These are phyloP conservation scores for Ceratocystis colombiana DNA, from an alignment of 2,329 filamentous ascomycete genomes.

Conservation along the genomic window DNA sequence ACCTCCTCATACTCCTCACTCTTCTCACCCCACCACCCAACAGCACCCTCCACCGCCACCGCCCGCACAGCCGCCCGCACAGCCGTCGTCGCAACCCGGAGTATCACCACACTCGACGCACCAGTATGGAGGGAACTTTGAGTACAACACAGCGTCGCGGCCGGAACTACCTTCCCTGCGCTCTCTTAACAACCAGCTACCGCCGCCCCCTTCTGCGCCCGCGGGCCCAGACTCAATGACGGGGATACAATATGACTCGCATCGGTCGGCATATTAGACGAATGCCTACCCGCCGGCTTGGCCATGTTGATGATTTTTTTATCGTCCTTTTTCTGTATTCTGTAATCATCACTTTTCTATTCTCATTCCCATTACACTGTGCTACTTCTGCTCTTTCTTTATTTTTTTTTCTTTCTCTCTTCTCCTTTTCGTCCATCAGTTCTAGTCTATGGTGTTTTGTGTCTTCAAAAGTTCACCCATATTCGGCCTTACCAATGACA, in stretches of 20 bases:
- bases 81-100: slow-evolving; percentile 22
- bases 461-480: slow-evolving; percentile 13
- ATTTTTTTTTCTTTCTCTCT: slow-evolving; percentile 2
- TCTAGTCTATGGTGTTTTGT: slow-evolving; percentile 15
- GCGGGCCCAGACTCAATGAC: slow-evolving; percentile 52
- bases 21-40: slow-evolving; percentile 17
- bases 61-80: no score
- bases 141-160: slow-evolving; percentile 32
- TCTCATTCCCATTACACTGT: slow-evolving; percentile 16
- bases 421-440: slow-evolving; percentile 16
- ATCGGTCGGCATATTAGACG: slow-evolving; percentile 19
- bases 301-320: not conserved
- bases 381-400: slow-evolving; percentile 7
- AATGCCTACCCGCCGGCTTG: not conserved
- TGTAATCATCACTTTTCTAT: slow-evolving; percentile 1
- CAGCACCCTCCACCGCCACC: slow-evolving; percentile 18
- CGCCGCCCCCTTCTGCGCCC: slow-evolving; percentile 34
- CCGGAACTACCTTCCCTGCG: slow-evolving; percentile 37
- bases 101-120: slow-evolving; percentile 30
- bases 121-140: slow-evolving; percentile 27
- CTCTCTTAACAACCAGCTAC: slow-evolving; percentile 39
- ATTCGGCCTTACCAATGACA: slow-evolving; percentile 13
- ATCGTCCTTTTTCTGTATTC: not conserved
- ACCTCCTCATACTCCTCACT: slow-evolving; percentile 29
- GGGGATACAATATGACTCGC: slow-evolving; percentile 50